These are phyloP conservation scores for Ogataea populi-albae DNA, from an alignment of 805 yeast species.

Conservation along the genomic window DNA sequence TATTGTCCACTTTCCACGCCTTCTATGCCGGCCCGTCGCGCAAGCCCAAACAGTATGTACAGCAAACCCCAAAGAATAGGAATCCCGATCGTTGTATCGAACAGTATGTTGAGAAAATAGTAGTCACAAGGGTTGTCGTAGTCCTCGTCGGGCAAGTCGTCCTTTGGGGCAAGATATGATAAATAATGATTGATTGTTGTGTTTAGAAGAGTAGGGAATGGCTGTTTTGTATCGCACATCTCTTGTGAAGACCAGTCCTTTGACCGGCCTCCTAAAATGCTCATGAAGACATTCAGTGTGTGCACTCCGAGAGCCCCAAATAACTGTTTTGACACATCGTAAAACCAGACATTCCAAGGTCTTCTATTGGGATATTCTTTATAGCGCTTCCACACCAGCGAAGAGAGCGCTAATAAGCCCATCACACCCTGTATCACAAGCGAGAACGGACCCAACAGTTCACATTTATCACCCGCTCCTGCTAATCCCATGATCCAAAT, in stretches of 20 bases:
- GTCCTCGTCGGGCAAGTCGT: conserved; percentile 24
- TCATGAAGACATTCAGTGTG: conserved; percentile 66
- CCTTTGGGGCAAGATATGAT: conserved; percentile 10
- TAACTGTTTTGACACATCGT: conserved; percentile 86
- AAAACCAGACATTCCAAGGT: conserved; percentile 85
- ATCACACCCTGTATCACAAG: conserved; percentile 69
- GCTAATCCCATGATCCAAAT: neutral
- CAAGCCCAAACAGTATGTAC: conserved; percentile 46
- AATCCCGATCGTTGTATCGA: conserved; percentile 93
- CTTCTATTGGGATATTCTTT: conserved; percentile 78
- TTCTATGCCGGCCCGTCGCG: conserved; percentile 41
- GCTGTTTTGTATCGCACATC: neutral
- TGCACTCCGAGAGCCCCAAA: conserved; percentile 86
- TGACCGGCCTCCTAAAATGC: conserved; percentile 50
- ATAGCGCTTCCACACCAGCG: conserved; percentile 71
- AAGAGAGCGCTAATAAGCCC: conserved; percentile 73
- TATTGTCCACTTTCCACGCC: conserved; percentile 57
- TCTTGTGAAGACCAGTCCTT: conserved; percentile 18
- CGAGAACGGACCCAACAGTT: conserved; percentile 83
- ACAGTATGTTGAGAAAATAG: conserved; percentile 83
- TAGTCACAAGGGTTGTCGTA: conserved; percentile 79
- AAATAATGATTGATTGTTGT: neutral
- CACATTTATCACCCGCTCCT: conserved; percentile 44
- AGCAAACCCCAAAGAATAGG: conserved; percentile 68
- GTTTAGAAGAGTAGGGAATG: neutral